These are phyloP conservation scores for Alternaria brassicae DNA, from an alignment of 2,329 filamentous ascomycete species.

Conservation along the genomic window DNA sequence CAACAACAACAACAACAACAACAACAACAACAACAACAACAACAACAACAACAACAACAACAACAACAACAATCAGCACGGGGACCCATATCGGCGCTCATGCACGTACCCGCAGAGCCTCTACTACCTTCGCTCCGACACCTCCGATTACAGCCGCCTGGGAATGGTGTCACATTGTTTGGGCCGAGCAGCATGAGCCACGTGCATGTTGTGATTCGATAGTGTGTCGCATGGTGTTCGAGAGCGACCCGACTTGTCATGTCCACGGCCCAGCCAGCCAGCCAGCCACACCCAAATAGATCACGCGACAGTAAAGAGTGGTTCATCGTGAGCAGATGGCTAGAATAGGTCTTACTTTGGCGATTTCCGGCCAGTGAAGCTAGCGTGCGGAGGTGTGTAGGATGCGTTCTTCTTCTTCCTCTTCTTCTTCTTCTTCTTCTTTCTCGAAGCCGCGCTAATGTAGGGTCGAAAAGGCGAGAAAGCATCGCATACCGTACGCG, in stretches of 20 bases:
- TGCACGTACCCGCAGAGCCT: slow-evolving; percentile 5
- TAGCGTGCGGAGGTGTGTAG: neutral
- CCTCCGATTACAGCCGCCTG: neutral
- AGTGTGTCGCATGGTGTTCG: neutral
- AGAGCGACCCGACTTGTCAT: neutral
- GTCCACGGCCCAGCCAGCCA: neutral
- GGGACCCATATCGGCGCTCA: neutral
- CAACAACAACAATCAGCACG: neutral
- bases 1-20: neutral
- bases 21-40: neutral
- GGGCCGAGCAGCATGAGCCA: neutral
- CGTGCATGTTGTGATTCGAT: no score
- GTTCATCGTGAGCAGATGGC: neutral
- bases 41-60: neutral
- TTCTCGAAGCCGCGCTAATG: slow-evolving; percentile 7
- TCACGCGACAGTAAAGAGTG: neutral
- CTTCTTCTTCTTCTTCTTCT: no score
- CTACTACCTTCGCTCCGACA: neutral
- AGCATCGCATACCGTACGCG: neutral
- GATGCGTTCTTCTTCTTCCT: slow-evolving; percentile 1
- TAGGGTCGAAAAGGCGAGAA: neutral
- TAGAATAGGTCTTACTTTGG: neutral
- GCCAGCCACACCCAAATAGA: neutral
- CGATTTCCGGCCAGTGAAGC: neutral
- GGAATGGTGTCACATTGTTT: neutral